phyloP scores from a whole-genome alignment of 2,329 filamentous ascomycete species.

The Fusarium sulawesiense region DNA sequence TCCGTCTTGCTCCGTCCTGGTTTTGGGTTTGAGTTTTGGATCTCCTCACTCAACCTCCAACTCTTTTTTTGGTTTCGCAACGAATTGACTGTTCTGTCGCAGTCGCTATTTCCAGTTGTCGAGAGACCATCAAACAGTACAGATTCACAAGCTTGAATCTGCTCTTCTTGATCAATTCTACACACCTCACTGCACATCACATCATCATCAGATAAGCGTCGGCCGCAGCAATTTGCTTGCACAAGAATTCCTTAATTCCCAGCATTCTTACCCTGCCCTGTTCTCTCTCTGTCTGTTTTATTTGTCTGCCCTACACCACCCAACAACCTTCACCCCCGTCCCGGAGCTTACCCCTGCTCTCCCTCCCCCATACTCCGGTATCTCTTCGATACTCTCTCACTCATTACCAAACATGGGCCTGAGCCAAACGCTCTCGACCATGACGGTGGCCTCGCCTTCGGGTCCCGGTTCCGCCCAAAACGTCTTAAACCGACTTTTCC shows the following conservation, averaged over 20 bases:
- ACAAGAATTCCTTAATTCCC: conserved; percentile 30
- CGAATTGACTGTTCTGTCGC: conserved; percentile 6
- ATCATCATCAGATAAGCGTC: conserved; percentile 25
- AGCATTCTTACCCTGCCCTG: conserved; percentile 23
- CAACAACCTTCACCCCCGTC: conserved; percentile 29
- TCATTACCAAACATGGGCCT: conserved; percentile 42
- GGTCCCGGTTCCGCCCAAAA: conserved; percentile 46
- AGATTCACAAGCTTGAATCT: background rate
- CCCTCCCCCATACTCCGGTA: conserved; percentile 39
- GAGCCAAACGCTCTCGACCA: conserved; percentile 46
- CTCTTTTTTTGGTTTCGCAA: conserved; percentile 24
- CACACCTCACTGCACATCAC: conserved; percentile 6
- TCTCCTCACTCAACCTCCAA: conserved; percentile 24
- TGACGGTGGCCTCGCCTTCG: conserved; percentile 44
- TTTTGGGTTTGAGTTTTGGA: conserved; percentile 3
- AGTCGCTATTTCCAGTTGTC: conserved; percentile 7
- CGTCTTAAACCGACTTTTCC: conserved; percentile 52
- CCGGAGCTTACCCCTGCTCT: conserved; percentile 32
- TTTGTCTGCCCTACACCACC: conserved; percentile 29
- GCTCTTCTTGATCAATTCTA: background rate
- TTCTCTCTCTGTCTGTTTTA: conserved; percentile 5
- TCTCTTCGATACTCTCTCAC: conserved; percentile 36
- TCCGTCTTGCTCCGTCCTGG: conserved; percentile 30
- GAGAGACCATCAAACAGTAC: conserved; percentile 1
- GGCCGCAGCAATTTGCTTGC: conserved; percentile 22